Base-by-base conservation (phyloP, 2,329 filamentous ascomycete genomes). In the Phoma herbarum region DNA sequence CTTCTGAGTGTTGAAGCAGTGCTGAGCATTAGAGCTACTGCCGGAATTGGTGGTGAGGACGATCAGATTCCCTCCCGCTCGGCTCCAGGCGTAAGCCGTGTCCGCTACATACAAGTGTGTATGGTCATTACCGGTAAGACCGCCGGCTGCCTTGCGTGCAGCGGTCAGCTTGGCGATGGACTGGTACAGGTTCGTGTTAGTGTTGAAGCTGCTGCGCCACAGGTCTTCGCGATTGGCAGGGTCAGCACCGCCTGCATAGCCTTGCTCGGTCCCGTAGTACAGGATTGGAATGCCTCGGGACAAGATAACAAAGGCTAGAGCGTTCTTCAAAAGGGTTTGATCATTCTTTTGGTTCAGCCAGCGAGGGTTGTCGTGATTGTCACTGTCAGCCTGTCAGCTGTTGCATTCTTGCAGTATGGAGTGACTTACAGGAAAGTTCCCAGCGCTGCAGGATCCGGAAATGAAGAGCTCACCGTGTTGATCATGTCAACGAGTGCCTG, bases 1-100 rank as follows among this genome's bases (percentile, higher is more conserved):
- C 28, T 70, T 74, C 43, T 76, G 72, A 1, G 77, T 76, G 59
- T 77, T 76, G 68, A 83, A 80, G 65, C 81, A 83, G 63, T 81
- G 69, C 31, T 77, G 70, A 4, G 67, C 71, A 33, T 71, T 78
- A 22, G 73, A 76, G 1, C 75, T 76, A 37, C 69, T 66, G 3
- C 81, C 81, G 16, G 75, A 69, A 54, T 83, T 83, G 43, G 77
- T 80, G 2, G 81, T 83, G 35, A 83, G 68, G 7, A 80, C 81
- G 45, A 83, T 70, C 16, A 83, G 72, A 43, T 78, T 75, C 8
- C 81, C 80, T 12, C 72, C 74, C 0, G 75, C 79, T 16, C 81
- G 78, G 56, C 78, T 79, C 75, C 79, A 83, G 2, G 80, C 81
- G 60, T 83, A 83, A 0, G 76, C 80, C 12, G 74, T 79, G 43